phyloP scores from a whole-genome alignment of 306 rosid genomes.

The Pyrus communis region DNA sequence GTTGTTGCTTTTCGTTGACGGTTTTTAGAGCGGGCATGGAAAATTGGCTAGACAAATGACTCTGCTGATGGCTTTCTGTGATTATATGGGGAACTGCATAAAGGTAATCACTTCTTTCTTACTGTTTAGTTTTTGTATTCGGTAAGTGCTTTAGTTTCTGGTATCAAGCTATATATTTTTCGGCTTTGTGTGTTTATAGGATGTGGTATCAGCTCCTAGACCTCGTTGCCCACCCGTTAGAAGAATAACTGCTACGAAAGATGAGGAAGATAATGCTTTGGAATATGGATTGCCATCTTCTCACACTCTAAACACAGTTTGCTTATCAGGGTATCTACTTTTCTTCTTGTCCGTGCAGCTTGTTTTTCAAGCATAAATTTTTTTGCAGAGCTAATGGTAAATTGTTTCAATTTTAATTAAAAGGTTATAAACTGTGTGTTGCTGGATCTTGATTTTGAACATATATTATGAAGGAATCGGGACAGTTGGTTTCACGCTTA shows the following conservation, averaged over 20 bases:
- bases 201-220: constrained; percentile 88
- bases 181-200: constrained; percentile 38
- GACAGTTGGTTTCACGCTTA: not conserved
- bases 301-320: constrained; percentile 88
- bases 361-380: not conserved
- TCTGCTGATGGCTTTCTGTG: constrained; percentile 89
- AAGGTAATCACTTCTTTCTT: constrained; percentile 42
- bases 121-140: not conserved
- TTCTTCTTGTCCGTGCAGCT: constrained; percentile 1
- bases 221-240: constrained; percentile 84
- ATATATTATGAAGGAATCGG: not conserved
- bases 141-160: not conserved
- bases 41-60: constrained; percentile 97
- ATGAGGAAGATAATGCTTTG: constrained; percentile 85
- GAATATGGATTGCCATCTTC: constrained; percentile 99
- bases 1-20: constrained; percentile 4
- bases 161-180: not conserved
- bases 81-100: constrained; percentile 71
- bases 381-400: not conserved
- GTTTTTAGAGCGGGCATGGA: constrained; percentile 85
- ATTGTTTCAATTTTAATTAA: not conserved
- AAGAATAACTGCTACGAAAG: constrained; percentile 84
- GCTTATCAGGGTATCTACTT: constrained; percentile 75
- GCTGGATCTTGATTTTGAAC: not conserved
- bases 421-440: not conserved